Evolutionary conservation across 2,329 filamentous ascomycete genomes (phyloP), one percentile per base, ranked within the genome.

Genomic region (Ramularia collo-cygni): DNA sequence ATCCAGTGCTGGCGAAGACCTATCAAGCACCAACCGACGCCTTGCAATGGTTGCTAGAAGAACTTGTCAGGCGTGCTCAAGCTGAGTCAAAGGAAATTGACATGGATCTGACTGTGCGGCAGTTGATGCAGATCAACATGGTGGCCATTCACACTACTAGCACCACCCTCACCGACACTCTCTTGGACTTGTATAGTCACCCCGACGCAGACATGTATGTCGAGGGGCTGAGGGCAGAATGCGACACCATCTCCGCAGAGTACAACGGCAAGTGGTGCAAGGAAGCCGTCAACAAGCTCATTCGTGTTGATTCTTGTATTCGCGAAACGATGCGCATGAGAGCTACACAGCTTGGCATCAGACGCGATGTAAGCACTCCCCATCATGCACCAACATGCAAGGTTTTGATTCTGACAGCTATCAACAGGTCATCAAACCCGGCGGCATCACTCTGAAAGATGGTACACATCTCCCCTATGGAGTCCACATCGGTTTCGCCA

Each of bases 131-230:
- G 6, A 24, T 24, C 21, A 24, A 42, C 19, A 28, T 28, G 36
- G 50, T 49, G 15, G 54, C 54, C 14, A 52, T 55, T 8, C 54
- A 56, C 24, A 56, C 53, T 2, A 51, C 50, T 8, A 47, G 40
- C 18, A 43, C 53, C 3, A 48, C 50, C 3, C 47, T 48, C 8
- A 49, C 48, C 2, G 55, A 52, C 31, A 41, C 46, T 7, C 40
- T 56, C 2, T 37, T 56, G 26, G 53, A 56, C 18, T 29, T 56
- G 4, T 49, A 46, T 28, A 40, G 42, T 31, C 47, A 48, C 4
- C 43, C 47, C 8, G 35, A 43, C 8, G 37, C 35, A 2, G 28
- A 40, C 4, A 44, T 44, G 9, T 52, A 42, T 26, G 40, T 52
- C 7, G 32, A 29, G 13, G 44, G 47, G n/a, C 42, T 56, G 4